phyloP scores from a whole-genome alignment of 352 stramenopile species.

The Globisporangium emineosum region DNA sequence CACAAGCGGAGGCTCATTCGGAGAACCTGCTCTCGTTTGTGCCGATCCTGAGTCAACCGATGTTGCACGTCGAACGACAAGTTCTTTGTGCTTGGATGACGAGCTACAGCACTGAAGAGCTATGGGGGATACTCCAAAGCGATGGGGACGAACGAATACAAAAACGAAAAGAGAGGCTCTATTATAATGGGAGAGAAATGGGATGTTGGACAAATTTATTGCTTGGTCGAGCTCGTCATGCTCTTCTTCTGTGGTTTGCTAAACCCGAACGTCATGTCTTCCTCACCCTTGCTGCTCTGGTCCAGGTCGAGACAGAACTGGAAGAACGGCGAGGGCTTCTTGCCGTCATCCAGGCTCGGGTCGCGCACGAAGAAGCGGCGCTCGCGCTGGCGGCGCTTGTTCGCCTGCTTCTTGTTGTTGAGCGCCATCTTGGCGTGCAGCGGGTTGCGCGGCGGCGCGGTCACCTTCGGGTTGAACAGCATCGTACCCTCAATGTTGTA shows the following conservation, averaged over 20 bases:
- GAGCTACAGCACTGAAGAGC: too few species aligned
- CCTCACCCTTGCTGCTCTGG: neutral
- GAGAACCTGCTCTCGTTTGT: conserved; percentile 65
- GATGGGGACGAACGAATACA: too few species aligned
- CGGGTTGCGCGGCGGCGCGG: conserved; percentile 58
- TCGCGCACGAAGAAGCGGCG: conserved; percentile 76
- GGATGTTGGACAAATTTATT: neutral
- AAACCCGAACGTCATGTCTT: conserved; percentile 21
- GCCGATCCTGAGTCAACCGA: conserved; percentile 38
- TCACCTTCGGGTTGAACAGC: conserved; percentile 59
- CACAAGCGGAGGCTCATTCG: conserved; percentile 28
- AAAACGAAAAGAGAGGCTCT: neutral
- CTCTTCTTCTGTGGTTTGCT: neutral
- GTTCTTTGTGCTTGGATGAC: conserved; percentile 52
- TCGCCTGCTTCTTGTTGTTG: conserved; percentile 30
- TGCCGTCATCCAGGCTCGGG: conserved; percentile 30
- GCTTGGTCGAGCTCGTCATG: neutral
- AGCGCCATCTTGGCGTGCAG: conserved; percentile 64
- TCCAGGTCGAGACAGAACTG: conserved; percentile 33
- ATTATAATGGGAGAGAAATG: neutral
- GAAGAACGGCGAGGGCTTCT: conserved; percentile 33
- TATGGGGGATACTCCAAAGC: too few species aligned
- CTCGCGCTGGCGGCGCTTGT: conserved; percentile 43
- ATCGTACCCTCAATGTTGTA: conserved; percentile 44
- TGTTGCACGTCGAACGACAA: conserved; percentile 46